phyloP scores from a whole-genome alignment of 768 basidiomycete genomes.

The Termitomyces sp. region DNA sequence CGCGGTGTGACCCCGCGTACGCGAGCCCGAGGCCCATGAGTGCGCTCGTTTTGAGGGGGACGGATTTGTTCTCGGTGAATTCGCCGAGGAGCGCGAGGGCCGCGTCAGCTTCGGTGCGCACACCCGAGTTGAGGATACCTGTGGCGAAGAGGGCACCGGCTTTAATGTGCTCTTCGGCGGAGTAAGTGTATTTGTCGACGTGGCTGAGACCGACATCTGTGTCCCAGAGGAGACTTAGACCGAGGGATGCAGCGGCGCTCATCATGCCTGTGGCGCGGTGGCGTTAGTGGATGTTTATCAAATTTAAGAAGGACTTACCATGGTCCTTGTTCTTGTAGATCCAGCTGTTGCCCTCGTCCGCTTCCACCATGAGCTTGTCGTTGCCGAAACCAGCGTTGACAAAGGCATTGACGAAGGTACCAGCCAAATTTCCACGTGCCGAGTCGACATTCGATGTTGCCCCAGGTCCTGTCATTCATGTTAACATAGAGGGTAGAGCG shows the following conservation, averaged over 20 bases:
- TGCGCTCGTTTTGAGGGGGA: conserved; percentile 79
- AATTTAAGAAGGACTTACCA: conserved; percentile 43
- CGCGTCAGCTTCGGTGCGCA: conserved; percentile 91
- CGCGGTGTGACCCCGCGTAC: conserved; percentile 89
- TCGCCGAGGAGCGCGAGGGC: conserved; percentile 89
- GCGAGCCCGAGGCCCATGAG: conserved; percentile 93
- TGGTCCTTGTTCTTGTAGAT: conserved; percentile 99
- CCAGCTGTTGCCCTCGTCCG: conserved; percentile 96
- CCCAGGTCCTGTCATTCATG: conserved; percentile 46
- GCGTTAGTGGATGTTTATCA: background rate
- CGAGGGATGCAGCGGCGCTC: conserved; percentile 92
- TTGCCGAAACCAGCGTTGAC: conserved; percentile 99
- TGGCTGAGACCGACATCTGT: conserved; percentile 91
- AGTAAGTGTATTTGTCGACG: conserved; percentile 97
- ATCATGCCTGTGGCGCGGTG: conserved; percentile 70
- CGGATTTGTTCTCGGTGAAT: conserved; percentile 83
- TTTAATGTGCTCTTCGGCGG: conserved; percentile 95
- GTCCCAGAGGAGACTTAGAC: conserved; percentile 93
- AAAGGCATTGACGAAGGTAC: conserved; percentile 98
- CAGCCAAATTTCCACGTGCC: conserved; percentile 90
- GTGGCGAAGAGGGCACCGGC: conserved; percentile 94
- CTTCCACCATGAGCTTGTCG: conserved; percentile 97
- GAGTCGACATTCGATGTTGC: conserved; percentile 83
- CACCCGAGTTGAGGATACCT: conserved; percentile 85
- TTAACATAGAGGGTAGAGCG: background rate